Evolutionary conservation across 208 protist genomes (phyloP), one percentile per base, ranked within the genome.

Genomic region (Leishmania amazonensis): DNA sequence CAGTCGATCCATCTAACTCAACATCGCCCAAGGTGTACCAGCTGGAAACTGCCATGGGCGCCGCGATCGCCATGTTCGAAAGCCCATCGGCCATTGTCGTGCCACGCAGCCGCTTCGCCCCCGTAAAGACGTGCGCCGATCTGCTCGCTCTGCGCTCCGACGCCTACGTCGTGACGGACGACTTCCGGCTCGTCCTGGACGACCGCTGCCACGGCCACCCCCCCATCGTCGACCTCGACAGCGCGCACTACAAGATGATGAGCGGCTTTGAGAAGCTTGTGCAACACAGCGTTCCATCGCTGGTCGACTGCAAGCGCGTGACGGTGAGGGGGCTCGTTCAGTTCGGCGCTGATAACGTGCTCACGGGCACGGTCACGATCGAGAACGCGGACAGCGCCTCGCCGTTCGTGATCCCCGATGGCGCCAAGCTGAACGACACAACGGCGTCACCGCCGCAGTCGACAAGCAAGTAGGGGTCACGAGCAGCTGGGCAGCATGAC

Each of bases 51-150:
- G 93, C 94, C 62, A 96, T 98, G 88, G 99, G 99, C 54, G 90
- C 99, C n/a, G 99, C 99, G 28, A 99, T 99, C 86, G 80, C 96
- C 80, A 85, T 94, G 68, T 99, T 99, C 84, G 47, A 74, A 28
- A 62, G 85, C 19, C 81, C 89, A 31, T 76, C 85, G 28, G 97
- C 98, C 65, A 87, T 99, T 21, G 93, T 98, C 54, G 99, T 99
- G 45, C 96, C 97, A 45, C 93, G 99, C 72, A 89, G 89, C 24
- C 93, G 99, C 79, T 99, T 99, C 87, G 86, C 99, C 8, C 99
- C 99, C 9, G 99, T 99, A 21, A 99, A 99, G 91, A 98, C 91
- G 45, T 98, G 95, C 65, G 89, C 83, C 75, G 99, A 99, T 87
- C 89, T 99, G 9, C 92, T 99, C 67, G 83, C 99, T n/a, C 88